Base-by-base conservation (phyloP, 78 protist species). In the Dictyostelium intermedium region DNA sequence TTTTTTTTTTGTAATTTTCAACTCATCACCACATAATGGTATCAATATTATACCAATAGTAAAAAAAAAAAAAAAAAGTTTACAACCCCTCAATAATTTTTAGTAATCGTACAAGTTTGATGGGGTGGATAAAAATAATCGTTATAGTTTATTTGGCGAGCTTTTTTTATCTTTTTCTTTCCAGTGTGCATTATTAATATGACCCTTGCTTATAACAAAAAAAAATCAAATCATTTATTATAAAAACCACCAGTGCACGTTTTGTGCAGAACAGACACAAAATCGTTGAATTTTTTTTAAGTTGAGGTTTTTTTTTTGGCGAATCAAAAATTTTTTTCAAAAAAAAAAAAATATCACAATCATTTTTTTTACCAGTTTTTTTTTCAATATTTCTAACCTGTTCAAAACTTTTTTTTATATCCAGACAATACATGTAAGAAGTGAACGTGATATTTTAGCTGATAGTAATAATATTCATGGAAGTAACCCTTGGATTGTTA, bases 361-460 rank as follows among this genome's bases (percentile, higher is more conserved):
- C 66, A 18, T 8, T 2, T 61, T 61, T 35, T 53, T 53, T 18
- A 56, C 66, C 66, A 56, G 66, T 56, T 73, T 73, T 73, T 73
- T 72, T 34, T 16, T 35, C 3, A n/a, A 27, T 27, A 39, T 66
- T 66, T 27, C 34, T 25, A 27, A 11, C 74, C 8, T 63, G 27
- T 1, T 23, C 35, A 25, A 16, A 27, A 20, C 32, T 70, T 70
- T 70, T 11, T n/a, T 13, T 32, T 10, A 70, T 70, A 20, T 53
- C 9, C 35, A 95, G 97, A 87, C 92, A 18, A 80, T 83, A n/a
- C 97, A 96, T 32, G 97, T 96, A 0, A 81, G 95, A 34, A 96
- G 97, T 35, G 99, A 99, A 96, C 96, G 98, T 25, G 96, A 97
- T 61, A 84, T 98, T 13, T 79, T 98, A 25, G 97, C 98, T 61